phyloP scores from a whole-genome alignment of 2,329 filamentous ascomycete species.

The Claviceps monticola region DNA sequence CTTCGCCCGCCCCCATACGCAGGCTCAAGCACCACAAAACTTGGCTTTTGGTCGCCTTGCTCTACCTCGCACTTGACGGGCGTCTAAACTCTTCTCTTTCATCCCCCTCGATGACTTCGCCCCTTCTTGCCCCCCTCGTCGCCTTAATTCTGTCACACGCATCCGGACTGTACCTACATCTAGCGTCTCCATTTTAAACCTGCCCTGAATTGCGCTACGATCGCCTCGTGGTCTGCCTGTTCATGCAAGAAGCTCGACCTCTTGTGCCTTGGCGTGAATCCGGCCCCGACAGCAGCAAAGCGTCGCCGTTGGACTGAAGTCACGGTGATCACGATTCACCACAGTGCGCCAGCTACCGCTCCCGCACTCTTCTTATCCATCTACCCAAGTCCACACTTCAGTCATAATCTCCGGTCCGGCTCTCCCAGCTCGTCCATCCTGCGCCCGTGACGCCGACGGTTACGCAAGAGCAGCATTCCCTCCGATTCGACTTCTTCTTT shows the following conservation, averaged over 20 bases:
- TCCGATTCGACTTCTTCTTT: background rate
- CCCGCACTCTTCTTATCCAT: conserved; percentile 1
- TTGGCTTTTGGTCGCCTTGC: background rate
- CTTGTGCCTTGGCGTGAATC: background rate
- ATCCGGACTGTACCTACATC: background rate
- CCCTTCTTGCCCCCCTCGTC: background rate
- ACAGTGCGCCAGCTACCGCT: conserved; percentile 2
- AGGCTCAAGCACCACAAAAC: background rate
- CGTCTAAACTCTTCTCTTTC: background rate
- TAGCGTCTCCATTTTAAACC: background rate
- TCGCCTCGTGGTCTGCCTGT: background rate
- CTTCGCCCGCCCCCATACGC: background rate
- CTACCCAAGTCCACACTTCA: background rate
- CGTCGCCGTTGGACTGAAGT: conserved; percentile 1
- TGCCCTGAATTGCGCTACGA: background rate
- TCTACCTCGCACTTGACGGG: background rate
- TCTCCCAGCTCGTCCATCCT: conserved; percentile 5
- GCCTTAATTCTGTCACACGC: background rate
- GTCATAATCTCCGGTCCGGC: conserved; percentile 2
- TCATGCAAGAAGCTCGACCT: background rate
- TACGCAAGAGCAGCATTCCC: conserved; percentile 2
- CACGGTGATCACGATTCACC: conserved; percentile 1
- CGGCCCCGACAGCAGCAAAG: background rate
- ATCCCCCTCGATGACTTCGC: background rate
- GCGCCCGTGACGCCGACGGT: conserved; percentile 8